Base-by-base conservation (phyloP, 371 early-diverging fungal genomes). In the Mortierella sp. region DNA sequence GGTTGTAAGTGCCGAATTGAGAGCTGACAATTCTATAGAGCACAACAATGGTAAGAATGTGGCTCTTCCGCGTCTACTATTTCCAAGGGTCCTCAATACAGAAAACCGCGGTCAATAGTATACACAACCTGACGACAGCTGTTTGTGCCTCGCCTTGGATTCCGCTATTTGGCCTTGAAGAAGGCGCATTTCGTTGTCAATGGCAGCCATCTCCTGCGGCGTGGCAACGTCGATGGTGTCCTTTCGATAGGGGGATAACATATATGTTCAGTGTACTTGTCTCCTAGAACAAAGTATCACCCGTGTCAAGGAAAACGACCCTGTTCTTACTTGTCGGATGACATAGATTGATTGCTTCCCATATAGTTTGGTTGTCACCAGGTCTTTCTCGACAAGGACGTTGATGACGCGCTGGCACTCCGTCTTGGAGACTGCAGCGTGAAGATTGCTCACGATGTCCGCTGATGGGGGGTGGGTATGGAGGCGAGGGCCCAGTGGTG, bases 341-440 rank as follows among this genome's bases (percentile, higher is more conserved):
- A 67, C 67, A 27, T 74, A 74, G 34, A 74, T 67, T 17, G 68
- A 51, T 43, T 74, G 74, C 40, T 74, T 74, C 45, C 74, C 74
- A 45, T 67, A 74, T 13, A 67, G 57, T 54, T 74, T 74, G 13
- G 60, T 46, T 17, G 53, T 45, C 19, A 74, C 29, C 45, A 67
- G 40, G 17, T 67, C 74, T 43, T 60, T 63, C 4, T 67, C 74
- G 12, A 67, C 68, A 3, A 74, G 64, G 17, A 48, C 17, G 27
- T 63, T 67, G 4, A 67, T 43, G 7, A 41, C 60, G 41, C 63
- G 68, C 45, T 74, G 74, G 16, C 64, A 67, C 21, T 74, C 74
- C 3, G 68, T 37, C 46, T 74, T 74, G 34, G 68, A 44, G 22
- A 74, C 47, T 25, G 67, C 49, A n/a, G 50, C 45, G 37, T 74